A percentile compares a stretch with the other conserved stretches of the same genome.
phyloP scores from a whole-genome alignment of 2,329 filamentous ascomycete species.

The Sporothrix pallida region DNA sequence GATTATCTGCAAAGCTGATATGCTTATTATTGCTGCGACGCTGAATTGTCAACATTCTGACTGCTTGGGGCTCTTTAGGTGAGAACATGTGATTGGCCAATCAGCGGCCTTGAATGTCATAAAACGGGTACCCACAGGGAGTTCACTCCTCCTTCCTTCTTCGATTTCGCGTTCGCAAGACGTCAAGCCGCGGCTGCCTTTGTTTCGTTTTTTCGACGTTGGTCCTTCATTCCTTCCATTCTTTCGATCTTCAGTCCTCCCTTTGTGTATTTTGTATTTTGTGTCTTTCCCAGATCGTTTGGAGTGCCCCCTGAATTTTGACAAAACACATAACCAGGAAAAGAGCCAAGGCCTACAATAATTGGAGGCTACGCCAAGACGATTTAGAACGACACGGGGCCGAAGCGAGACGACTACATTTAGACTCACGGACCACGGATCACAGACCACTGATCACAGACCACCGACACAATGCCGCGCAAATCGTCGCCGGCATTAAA shows the following conservation, averaged over 20 bases:
- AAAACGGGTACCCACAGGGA: background rate
- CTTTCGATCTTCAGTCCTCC: background rate
- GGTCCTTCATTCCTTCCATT: background rate
- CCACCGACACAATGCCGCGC: background rate
- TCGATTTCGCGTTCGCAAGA: background rate
- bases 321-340: background rate
- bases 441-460: background rate
- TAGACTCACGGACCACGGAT: background rate
- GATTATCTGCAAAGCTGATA: too few species aligned
- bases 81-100: background rate
- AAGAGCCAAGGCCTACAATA: background rate
- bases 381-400: background rate
- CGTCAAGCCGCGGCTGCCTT: conserved; percentile 18
- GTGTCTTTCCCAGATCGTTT: background rate
- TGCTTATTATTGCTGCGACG: too few species aligned
- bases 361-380: background rate
- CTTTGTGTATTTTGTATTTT: background rate
- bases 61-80: background rate
- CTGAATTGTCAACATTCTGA: background rate
- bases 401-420: background rate
- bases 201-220: background rate
- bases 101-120: background rate
- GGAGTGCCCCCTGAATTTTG: too few species aligned
- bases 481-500: conserved; percentile 1
- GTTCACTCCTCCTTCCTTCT: background rate